Conservation (phyloP, 1,139 yeast genomes). For the Wickerhamomyces sp. region DNA sequence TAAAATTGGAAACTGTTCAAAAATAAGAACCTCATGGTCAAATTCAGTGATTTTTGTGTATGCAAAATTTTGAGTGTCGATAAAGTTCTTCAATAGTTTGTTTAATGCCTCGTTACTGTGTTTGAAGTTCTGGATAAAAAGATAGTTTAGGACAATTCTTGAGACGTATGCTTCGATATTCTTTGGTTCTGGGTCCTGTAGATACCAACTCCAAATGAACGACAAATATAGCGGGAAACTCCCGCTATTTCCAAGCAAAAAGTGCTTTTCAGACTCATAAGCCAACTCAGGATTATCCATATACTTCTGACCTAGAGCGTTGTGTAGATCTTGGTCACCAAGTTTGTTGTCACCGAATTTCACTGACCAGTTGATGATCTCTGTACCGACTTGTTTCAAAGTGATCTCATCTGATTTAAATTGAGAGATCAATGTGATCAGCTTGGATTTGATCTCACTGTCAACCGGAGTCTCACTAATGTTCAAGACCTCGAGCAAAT, state of each 20-base stretch:
- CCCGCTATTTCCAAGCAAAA: conserved; percentile 63
- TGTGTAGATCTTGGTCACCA: conserved; percentile 76
- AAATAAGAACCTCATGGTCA: conserved; percentile 7
- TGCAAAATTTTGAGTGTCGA: conserved; percentile 13
- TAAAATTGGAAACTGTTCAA: conserved; percentile 34
- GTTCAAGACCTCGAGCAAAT: conserved; percentile 64
- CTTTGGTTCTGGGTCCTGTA: conserved; percentile 25
- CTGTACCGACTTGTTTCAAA: conserved; percentile 59
- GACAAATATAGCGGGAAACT: conserved; percentile 46
- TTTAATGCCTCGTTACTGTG: conserved; percentile 44
- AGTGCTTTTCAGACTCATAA: conserved; percentile 53
- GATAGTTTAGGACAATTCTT: conserved; percentile 66
- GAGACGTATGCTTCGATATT: conserved; percentile 50
- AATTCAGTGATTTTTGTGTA: conserved; percentile 10
- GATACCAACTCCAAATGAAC: conserved; percentile 55
- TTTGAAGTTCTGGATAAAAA: conserved; percentile 58
- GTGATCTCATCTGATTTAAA: conserved; percentile 53
- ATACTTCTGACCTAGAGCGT: conserved; percentile 66
- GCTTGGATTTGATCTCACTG: conserved; percentile 34
- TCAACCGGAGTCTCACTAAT: conserved; percentile 42
- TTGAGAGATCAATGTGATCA: conserved; percentile 27
- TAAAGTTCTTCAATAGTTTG: conserved; percentile 34
- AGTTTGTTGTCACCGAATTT: conserved; percentile 42
- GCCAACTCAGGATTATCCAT: conserved; percentile 30
- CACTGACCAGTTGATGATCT: conserved; percentile 60